Evolutionary conservation across 2,329 filamentous ascomycete genomes (phyloP), one percentile per base, ranked within the genome.

Genomic region (Bisporella sp.): DNA sequence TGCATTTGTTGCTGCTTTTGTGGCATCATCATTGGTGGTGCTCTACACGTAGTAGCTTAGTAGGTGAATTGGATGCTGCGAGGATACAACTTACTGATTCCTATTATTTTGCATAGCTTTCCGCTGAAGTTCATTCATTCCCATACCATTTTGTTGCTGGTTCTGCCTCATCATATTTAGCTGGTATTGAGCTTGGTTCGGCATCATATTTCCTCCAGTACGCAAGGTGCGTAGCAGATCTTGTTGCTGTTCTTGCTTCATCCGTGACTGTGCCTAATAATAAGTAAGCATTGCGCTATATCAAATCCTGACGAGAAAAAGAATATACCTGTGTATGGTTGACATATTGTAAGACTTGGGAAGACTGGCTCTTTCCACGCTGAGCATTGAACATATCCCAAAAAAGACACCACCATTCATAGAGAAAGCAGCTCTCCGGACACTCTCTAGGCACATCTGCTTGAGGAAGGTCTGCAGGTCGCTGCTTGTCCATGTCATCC

Each of bases 341-440:
- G 51, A 95, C 81, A 68, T 95, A 96, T 72, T 87, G 82, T 56
- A 78, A 78, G 44, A 89, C 84, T 53, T 79, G 78, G 30, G 76
- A 83, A 50, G 77, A 77, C 49, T 79, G 80, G 43, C 63, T 65
- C 67, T 82, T 84, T 62, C 77, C 80, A 63, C 89, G 86, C 65
- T 92, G 87, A 50, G 89, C 89, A 64, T 83, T 83, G 69, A 87
- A 95, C 60, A 97, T 89, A 63, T 99, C 93, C 90, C 90, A 97
- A 69, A 99, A 99, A 47, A 96, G 79, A 64, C 85, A 89, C 74
- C 95, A 99, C 93, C 93, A 99, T 64, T 97, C 93, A 60, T 89
- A 86, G n/a, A 99, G 75, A 64, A 99, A 97, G 30, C 88, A 89
- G 55, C 80, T 87, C 62, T 85, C 86, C 49, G 78, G 78, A 54